Conservation (phyloP, 352 stramenopile genomes). For the Pythium sukuiense region DNA sequence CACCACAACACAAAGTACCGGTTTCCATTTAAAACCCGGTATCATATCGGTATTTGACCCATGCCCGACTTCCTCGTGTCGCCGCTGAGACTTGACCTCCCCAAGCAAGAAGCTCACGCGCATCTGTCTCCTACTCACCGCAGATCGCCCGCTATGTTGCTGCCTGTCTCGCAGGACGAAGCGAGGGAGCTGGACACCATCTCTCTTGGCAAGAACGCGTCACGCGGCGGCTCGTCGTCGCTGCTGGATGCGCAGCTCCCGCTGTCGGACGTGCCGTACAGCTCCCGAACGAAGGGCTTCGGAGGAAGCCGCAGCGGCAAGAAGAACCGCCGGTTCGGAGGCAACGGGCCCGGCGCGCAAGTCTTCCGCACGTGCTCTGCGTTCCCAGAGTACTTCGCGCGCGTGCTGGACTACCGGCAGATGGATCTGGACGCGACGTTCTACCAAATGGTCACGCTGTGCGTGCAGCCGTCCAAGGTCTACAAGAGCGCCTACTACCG, state of each 20-base stretch:
- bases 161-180: conserved; percentile 28
- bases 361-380: conserved; percentile 76
- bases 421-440: conserved; percentile 90
- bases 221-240: conserved; percentile 2
- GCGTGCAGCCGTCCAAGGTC: conserved; percentile 79
- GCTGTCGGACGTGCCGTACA: conserved; percentile 14
- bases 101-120: not conserved
- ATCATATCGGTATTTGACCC: not conserved
- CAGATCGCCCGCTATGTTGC: conserved; percentile 13
- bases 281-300: conserved; percentile 6
- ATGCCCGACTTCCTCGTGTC: not conserved
- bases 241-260: conserved; percentile 11
- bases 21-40: not conserved
- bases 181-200: conserved; percentile 11
- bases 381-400: conserved; percentile 82
- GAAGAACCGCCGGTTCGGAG: conserved; percentile 18
- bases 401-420: conserved; percentile 79
- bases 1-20: not conserved
- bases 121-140: not conserved
- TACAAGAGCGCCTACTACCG: conserved; percentile 88
- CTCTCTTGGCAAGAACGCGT: conserved; percentile 1
- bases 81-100: not conserved
- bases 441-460: conserved; percentile 90
- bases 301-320: conserved; percentile 16
- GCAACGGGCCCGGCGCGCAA: conserved; percentile 27